These are phyloP conservation scores for Exophiala bonariae DNA, from an alignment of 2,329 filamentous ascomycete species.

Conservation along the genomic window DNA sequence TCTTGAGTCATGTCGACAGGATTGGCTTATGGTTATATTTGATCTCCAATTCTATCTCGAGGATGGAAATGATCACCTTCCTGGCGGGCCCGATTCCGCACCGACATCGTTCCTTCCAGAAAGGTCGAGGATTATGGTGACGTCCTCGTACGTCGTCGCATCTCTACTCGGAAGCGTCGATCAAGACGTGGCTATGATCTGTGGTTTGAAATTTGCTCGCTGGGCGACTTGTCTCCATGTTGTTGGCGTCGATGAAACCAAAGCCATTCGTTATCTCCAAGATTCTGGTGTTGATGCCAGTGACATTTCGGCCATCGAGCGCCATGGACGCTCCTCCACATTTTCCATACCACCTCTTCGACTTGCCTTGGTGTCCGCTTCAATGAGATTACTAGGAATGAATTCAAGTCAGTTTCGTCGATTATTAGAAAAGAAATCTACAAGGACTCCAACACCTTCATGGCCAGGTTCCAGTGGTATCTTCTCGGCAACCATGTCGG, in stretches of 20 bases:
- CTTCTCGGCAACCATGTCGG: slow-evolving; percentile 70
- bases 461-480: slow-evolving; percentile 25
- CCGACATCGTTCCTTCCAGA: slow-evolving; percentile 9
- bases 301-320: slow-evolving; percentile 1
- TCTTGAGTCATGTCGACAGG: slow-evolving; percentile 7
- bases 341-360: slow-evolving; percentile 1
- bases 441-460: slow-evolving; percentile 10
- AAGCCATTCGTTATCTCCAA: slow-evolving; percentile 5
- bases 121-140: slow-evolving; percentile 5
- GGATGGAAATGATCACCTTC: slow-evolving; percentile 1
- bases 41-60: slow-evolving; percentile 14
- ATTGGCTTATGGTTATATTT: slow-evolving; percentile 15
- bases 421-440: not conserved
- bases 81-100: not conserved
- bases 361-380: slow-evolving; percentile 6
- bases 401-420: slow-evolving; percentile 1
- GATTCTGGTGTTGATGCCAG: not conserved
- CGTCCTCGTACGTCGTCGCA: slow-evolving; percentile 4
- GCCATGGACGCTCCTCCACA: not conserved
- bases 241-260: not conserved
- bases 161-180: not conserved
- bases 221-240: slow-evolving; percentile 10
- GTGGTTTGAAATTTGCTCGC: slow-evolving; percentile 8
- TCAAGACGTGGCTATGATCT: not conserved
- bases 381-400: slow-evolving; percentile 4